These are phyloP conservation scores for Leptodontidium sp. DNA, from an alignment of 2,329 filamentous ascomycete species.

Conservation along the genomic window DNA sequence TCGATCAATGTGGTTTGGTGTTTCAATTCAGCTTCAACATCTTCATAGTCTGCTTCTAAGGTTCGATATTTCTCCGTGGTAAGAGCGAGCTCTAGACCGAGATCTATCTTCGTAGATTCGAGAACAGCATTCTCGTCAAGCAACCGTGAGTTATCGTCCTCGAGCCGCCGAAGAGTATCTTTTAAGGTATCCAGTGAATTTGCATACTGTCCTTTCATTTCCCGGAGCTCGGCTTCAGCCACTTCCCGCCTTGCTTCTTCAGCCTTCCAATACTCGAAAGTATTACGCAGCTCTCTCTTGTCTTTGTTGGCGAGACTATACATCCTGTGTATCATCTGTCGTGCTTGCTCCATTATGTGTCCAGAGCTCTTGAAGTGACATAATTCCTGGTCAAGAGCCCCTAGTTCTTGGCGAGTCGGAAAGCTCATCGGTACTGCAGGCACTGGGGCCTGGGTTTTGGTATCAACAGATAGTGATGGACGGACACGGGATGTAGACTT, in stretches of 20 bases:
- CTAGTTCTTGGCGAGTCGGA: too few relatives aligned
- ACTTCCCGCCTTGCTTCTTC: constrained; percentile 6
- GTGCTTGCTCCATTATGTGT: too few relatives aligned
- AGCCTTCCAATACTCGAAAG: constrained; percentile 9
- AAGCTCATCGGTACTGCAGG: too few relatives aligned
- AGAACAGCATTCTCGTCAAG: neutral
- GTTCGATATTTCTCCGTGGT: constrained; percentile 1
- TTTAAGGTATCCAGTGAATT: neutral
- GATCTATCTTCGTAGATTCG: constrained; percentile 3
- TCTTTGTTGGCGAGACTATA: too few relatives aligned
- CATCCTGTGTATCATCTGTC: too few relatives aligned
- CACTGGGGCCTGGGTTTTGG: too few relatives aligned
- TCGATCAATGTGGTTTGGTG: neutral
- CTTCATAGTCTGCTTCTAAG: constrained; percentile 1
- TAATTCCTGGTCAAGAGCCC: too few relatives aligned
- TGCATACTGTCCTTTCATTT: constrained; percentile 6
- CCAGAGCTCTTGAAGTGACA: too few relatives aligned
- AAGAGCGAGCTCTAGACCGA: constrained; percentile 2
- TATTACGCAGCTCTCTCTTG: constrained; percentile 2
- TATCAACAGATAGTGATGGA: too few relatives aligned
- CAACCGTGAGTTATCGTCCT: constrained; percentile 1
- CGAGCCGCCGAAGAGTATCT: constrained; percentile 2
- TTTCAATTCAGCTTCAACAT: neutral
- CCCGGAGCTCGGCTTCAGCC: constrained; percentile 2
- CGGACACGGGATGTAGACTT: too few relatives aligned